A percentile compares a stretch with the other conserved stretches of the same genome.
phyloP scores from a whole-genome alignment of 2,329 filamentous ascomycete genomes.

The Fusarium vanettenii region DNA sequence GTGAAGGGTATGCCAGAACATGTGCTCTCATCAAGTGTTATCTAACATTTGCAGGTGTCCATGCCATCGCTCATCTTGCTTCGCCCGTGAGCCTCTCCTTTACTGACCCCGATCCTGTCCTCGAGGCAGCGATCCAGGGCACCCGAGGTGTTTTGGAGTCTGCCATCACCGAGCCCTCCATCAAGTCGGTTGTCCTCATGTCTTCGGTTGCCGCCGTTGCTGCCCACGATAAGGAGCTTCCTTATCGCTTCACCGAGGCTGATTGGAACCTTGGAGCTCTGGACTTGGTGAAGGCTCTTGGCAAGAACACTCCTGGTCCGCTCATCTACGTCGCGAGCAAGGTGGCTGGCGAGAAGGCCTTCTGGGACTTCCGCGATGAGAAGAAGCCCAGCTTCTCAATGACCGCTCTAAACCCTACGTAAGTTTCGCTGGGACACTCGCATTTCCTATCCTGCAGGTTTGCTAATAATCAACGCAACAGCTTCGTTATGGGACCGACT shows the following conservation, averaged over 20 bases:
- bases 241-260: constrained; percentile 34
- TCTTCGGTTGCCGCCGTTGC: constrained; percentile 38
- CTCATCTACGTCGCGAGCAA: constrained; percentile 41
- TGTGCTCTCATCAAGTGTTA: neutral
- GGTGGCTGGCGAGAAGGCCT: constrained; percentile 35
- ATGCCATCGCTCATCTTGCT: constrained; percentile 40
- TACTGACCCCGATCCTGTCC: constrained; percentile 34
- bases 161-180: constrained; percentile 30
- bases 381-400: constrained; percentile 35
- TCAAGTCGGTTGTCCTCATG: constrained; percentile 42
- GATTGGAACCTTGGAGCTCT: constrained; percentile 39
- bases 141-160: constrained; percentile 35
- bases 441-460: neutral
- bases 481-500: constrained; percentile 42
- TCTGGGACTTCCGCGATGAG: constrained; percentile 39
- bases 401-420: constrained; percentile 40
- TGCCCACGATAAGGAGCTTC: neutral
- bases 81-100: constrained; percentile 33
- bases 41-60: constrained; percentile 26
- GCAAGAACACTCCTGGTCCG: constrained; percentile 27
- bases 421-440: neutral
- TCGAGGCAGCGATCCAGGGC: constrained; percentile 33
- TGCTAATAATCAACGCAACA: constrained; percentile 1
- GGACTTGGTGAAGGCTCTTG: constrained; percentile 28
- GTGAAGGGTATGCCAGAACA: constrained; percentile 41